Evolutionary conservation across 441 rosid species (phyloP).

Genomic region (Erodium texanum): DNA sequence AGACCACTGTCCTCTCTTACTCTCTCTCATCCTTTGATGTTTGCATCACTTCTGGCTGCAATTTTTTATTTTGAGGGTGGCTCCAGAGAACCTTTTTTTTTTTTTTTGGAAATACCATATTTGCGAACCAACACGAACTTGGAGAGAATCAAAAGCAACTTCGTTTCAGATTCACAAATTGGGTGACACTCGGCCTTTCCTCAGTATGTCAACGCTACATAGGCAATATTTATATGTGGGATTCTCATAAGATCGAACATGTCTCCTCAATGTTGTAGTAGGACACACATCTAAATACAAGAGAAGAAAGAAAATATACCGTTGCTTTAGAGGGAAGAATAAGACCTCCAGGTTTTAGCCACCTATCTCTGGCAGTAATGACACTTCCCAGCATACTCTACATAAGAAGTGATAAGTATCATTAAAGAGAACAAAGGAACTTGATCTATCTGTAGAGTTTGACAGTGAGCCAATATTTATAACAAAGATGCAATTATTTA

Average conservation of each 20-base stretch:
- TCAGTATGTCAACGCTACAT: no score
- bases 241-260: neutral
- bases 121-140: no score
- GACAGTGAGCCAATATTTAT: constrained; percentile 1
- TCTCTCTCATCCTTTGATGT: no score
- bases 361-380: constrained; percentile 91
- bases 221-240: neutral
- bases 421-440: constrained; percentile 7
- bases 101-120: no score
- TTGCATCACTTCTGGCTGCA: no score
- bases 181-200: no score
- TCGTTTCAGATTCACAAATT: no score
- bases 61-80: no score
- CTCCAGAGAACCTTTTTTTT: no score
- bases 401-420: constrained; percentile 5
- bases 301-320: constrained; percentile 24
- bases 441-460: constrained; percentile 9
- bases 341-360: constrained; percentile 89
- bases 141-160: no score
- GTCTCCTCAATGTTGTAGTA: neutral
- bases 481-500: constrained; percentile 6
- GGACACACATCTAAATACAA: neutral
- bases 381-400: constrained; percentile 99
- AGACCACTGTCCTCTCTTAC: no score
- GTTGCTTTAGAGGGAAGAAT: constrained; percentile 92